A percentile compares a stretch with the other conserved stretches of the same genome.
phyloP scores from a whole-genome alignment of 345 rosid genomes.

The Lumnitzera racemosa region DNA sequence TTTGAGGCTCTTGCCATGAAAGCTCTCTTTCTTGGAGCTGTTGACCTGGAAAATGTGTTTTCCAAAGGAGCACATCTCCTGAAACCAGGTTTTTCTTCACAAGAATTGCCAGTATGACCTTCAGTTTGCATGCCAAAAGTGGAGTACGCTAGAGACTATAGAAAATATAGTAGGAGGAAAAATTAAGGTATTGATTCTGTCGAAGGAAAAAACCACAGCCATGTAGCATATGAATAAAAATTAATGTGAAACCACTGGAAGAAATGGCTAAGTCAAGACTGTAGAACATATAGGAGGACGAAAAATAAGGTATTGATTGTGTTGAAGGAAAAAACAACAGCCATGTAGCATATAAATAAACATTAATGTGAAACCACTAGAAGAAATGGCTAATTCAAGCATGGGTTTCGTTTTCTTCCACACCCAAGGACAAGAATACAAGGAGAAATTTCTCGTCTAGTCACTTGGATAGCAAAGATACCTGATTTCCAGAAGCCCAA shows the following conservation, averaged over 20 bases:
- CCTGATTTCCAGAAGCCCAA: constrained; percentile 6
- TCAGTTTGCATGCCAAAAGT: constrained; percentile 2
- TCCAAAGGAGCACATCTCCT: background rate
- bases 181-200: too few relatives aligned
- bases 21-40: background rate
- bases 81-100: constrained; percentile 4
- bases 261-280: constrained; percentile 1
- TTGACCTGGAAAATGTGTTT: background rate
- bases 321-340: too few relatives aligned
- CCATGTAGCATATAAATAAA: too few relatives aligned
- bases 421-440: background rate
- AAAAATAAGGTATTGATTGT: too few relatives aligned
- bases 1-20: constrained; percentile 4
- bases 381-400: too few relatives aligned
- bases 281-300: background rate
- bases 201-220: too few relatives aligned
- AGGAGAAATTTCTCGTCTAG: constrained; percentile 1
- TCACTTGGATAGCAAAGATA: background rate
- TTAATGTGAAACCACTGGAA: too few relatives aligned
- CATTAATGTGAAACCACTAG: too few relatives aligned
- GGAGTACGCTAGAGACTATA: constrained; percentile 11
- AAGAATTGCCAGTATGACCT: background rate
- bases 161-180: too few relatives aligned
- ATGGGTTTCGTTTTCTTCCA: too few relatives aligned
- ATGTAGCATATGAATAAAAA: too few relatives aligned